Percentiles rank a stretch among this genome's conserved stretches.
phyloP scores from a whole-genome alignment of 2,329 filamentous ascomycete species.

The Tothia fuscella region DNA sequence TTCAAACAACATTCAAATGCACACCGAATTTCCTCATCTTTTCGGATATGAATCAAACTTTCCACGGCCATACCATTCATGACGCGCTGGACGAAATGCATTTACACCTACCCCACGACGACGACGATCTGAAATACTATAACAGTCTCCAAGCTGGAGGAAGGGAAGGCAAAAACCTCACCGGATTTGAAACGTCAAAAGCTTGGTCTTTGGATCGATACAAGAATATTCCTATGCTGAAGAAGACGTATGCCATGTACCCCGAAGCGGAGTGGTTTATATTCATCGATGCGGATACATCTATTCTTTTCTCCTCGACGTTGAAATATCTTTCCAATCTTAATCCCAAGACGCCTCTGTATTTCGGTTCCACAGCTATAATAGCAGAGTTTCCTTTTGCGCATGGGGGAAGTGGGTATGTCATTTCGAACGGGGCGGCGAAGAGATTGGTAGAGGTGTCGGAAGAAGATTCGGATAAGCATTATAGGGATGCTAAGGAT shows the following conservation, averaged over 20 bases:
- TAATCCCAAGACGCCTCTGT: constrained; percentile 36
- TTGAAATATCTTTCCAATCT: constrained; percentile 41
- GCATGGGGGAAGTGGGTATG: constrained; percentile 42
- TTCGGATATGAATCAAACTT: constrained; percentile 7
- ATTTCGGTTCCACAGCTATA: constrained; percentile 43
- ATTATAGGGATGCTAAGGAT: neutral
- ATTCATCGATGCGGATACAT: constrained; percentile 49
- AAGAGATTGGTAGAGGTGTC: constrained; percentile 22
- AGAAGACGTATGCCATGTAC: constrained; percentile 22
- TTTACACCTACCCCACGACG: neutral
- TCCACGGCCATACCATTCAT: constrained; percentile 6
- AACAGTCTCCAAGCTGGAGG: neutral
- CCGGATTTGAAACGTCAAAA: neutral
- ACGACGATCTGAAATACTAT: neutral
- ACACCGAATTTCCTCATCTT: constrained; percentile 7
- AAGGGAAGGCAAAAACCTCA: constrained; percentile 12
- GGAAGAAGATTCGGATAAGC: constrained; percentile 19
- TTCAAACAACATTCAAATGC: constrained; percentile 10
- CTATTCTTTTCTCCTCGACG: constrained; percentile 41
- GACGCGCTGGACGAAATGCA: constrained; percentile 9
- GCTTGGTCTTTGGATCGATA: constrained; percentile 25
- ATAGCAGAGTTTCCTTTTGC: constrained; percentile 40
- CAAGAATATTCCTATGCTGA: constrained; percentile 27
- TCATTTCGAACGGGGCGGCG: constrained; percentile 40
- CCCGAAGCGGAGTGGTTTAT: constrained; percentile 45